Percentiles rank a stretch among this genome's conserved stretches.
Evolutionary conservation across 2,329 filamentous ascomycete genomes (phyloP).

Genomic region (Trichophyton mentagrophytes): DNA sequence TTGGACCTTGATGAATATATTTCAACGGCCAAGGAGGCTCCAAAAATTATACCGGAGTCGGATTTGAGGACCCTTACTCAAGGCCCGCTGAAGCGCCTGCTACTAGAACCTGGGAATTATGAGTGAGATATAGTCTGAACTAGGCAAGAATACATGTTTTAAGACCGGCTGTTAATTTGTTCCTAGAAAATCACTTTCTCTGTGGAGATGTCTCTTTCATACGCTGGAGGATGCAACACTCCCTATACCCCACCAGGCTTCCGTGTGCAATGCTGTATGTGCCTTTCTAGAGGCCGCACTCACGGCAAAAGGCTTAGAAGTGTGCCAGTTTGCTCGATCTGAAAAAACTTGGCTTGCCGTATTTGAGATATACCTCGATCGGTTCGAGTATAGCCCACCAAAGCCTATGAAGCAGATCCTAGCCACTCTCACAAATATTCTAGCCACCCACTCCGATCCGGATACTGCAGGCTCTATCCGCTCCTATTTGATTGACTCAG

Average conservation of each 20-base stretch:
- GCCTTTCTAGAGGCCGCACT: slow-evolving; percentile 31
- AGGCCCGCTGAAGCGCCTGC: slow-evolving; percentile 9
- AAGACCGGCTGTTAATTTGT: not conserved
- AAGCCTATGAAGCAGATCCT: slow-evolving; percentile 36
- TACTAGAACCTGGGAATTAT: slow-evolving; percentile 6
- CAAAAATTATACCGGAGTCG: slow-evolving; percentile 5
- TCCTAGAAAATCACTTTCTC: slow-evolving; percentile 14
- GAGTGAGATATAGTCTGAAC: slow-evolving; percentile 6
- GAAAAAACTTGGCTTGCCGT: slow-evolving; percentile 28
- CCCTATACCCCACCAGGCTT: slow-evolving; percentile 28
- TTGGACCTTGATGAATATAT: not conserved
- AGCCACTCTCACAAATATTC: slow-evolving; percentile 26
- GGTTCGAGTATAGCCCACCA: slow-evolving; percentile 31
- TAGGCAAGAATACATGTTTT: not conserved
- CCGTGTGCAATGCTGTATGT: slow-evolving; percentile 34
- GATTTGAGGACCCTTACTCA: slow-evolving; percentile 8
- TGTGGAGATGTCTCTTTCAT: slow-evolving; percentile 30
- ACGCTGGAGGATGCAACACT: slow-evolving; percentile 30
- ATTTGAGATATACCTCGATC: slow-evolving; percentile 29
- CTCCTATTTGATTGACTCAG: slow-evolving; percentile 17
- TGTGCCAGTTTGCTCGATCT: slow-evolving; percentile 25
- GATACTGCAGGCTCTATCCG: slow-evolving; percentile 18
- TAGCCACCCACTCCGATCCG: slow-evolving; percentile 19
- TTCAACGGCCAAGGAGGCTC: not conserved
- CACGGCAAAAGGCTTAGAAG: slow-evolving; percentile 20